These are phyloP conservation scores for Saccharomycopsis synnaedendra DNA, from an alignment of 805 yeast genomes.

Conservation along the genomic window DNA sequence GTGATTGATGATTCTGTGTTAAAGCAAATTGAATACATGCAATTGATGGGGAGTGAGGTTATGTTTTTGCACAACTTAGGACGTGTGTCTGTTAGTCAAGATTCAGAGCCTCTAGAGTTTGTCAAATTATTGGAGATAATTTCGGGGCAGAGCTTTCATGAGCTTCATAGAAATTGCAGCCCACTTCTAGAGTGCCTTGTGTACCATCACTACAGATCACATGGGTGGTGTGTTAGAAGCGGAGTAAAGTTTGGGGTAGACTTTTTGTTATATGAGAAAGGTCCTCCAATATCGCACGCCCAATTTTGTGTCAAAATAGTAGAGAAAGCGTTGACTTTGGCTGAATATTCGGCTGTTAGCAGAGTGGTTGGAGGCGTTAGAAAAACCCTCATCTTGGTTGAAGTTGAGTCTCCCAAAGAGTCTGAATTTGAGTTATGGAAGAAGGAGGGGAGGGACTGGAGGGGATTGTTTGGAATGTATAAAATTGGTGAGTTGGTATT, in stretches of 20 bases:
- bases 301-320: slow-evolving; percentile 60
- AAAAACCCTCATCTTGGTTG: slow-evolving; percentile 61
- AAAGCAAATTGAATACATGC: slow-evolving; percentile 33
- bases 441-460: slow-evolving; percentile 19
- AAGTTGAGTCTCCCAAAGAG: slow-evolving; percentile 45
- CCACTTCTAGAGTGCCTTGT: slow-evolving; percentile 53
- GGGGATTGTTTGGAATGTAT: slow-evolving; percentile 30
- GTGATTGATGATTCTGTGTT: slow-evolving; percentile 19
- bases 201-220: slow-evolving; percentile 77
- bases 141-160: neutral
- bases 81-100: neutral
- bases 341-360: slow-evolving; percentile 42
- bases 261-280: slow-evolving; percentile 69
- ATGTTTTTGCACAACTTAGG: slow-evolving; percentile 32
- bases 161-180: no score
- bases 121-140: neutral
- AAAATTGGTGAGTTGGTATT: slow-evolving; percentile 55
- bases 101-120: neutral
- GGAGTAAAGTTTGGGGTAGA: slow-evolving; percentile 94
- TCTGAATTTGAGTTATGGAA: slow-evolving; percentile 21
- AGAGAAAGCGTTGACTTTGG: slow-evolving; percentile 37
- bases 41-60: slow-evolving; percentile 66
- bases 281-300: slow-evolving; percentile 95
- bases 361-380: slow-evolving; percentile 84
- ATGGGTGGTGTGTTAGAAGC: slow-evolving; percentile 90